Evolutionary conservation across 73 alveolate genomes (phyloP).

Genomic region (Paramecium caudatum): DNA sequence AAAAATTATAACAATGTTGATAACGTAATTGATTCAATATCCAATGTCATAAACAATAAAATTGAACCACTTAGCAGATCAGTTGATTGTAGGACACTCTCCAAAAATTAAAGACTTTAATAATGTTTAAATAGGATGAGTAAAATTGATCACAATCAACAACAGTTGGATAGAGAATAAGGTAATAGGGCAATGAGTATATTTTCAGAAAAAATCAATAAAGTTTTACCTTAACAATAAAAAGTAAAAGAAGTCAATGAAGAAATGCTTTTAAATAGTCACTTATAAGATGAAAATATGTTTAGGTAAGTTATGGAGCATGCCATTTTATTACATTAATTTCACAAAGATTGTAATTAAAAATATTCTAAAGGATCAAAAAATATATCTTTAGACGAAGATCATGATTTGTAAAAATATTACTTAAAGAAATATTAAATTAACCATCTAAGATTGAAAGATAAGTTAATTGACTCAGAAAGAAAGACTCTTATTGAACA

Average conservation of each 20-base stretch:
- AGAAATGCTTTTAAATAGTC: slow-evolving; percentile 13
- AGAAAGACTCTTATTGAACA: not conserved
- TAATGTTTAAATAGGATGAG: slow-evolving; percentile 6
- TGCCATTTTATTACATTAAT: not conserved
- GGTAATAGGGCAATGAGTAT: slow-evolving; percentile 6
- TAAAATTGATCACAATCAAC: not conserved
- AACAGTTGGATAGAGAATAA: slow-evolving; percentile 5
- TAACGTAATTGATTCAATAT: slow-evolving; percentile 18
- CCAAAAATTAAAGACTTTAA: not conserved
- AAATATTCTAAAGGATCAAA: no score
- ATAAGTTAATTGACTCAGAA: slow-evolving; percentile 3
- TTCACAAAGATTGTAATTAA: slow-evolving; percentile 11
- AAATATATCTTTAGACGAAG: no score
- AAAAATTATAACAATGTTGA: slow-evolving; percentile 25
- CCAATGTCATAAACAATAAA: not conserved
- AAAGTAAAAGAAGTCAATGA: not conserved
- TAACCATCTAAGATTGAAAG: slow-evolving; percentile 9
- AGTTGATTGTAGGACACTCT: not conserved
- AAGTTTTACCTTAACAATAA: not conserved
- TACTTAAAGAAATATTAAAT: slow-evolving; percentile 8
- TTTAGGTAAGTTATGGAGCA: slow-evolving; percentile 31
- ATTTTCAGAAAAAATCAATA: slow-evolving; percentile 2
- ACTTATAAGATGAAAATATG: not conserved
- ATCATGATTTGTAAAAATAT: no score
- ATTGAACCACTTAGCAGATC: not conserved